Evolutionary conservation across 2,329 filamentous ascomycete genomes (phyloP).

Genomic region (Curvularia hawaiiensis): DNA sequence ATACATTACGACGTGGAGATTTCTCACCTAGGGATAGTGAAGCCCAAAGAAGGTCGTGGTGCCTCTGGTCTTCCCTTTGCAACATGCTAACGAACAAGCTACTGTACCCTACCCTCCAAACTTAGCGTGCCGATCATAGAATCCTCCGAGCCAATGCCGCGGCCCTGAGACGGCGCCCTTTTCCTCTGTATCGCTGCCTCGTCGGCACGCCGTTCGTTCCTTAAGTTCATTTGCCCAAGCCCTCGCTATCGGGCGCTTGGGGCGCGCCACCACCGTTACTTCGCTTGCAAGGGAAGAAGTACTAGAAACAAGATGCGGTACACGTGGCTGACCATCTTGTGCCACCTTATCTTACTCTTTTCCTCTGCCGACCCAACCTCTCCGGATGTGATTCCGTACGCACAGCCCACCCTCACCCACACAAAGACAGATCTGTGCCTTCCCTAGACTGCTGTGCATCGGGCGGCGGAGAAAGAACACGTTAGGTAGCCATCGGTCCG

Average conservation of each 20-base stretch:
- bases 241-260: not conserved
- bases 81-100: not conserved
- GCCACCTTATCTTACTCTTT: not conserved
- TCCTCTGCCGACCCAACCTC: not conserved
- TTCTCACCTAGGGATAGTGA: not conserved
- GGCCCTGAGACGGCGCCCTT: not conserved
- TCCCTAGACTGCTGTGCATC: not conserved
- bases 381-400: slow-evolving; percentile 1
- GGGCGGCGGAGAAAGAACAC: not conserved
- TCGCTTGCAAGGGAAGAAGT: not conserved
- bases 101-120: not conserved
- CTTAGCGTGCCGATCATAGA: slow-evolving; percentile 4
- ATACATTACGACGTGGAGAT: not conserved
- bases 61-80: not conserved
- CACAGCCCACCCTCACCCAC: not conserved
- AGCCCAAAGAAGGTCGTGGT: not conserved
- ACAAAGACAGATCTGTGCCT: not conserved
- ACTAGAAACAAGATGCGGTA: not conserved
- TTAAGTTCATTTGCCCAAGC: not conserved
- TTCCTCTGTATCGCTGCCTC: slow-evolving; percentile 1
- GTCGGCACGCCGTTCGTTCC: slow-evolving; percentile 1
- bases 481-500: not conserved
- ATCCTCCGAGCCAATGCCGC: slow-evolving; percentile 8
- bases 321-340: not conserved
- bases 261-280: not conserved